A percentile compares a stretch with the other conserved stretches of the same genome.
Evolutionary conservation across 2,329 filamentous ascomycete genomes (phyloP).

Genomic region (Didymella pinodella): DNA sequence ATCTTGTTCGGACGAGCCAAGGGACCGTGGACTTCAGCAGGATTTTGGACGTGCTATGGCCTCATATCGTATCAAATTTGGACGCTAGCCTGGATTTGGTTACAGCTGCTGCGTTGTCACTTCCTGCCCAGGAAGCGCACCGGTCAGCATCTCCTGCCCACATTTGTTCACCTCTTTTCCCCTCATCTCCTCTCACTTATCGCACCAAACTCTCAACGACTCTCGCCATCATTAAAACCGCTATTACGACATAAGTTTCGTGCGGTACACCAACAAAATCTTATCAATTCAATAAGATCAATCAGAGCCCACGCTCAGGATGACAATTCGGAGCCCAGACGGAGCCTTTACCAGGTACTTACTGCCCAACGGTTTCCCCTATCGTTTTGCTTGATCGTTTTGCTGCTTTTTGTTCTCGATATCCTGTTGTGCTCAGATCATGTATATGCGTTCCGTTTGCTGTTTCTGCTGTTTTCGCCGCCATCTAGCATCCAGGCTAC

Average conservation of each 20-base stretch:
- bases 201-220: constrained; percentile 33
- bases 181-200: constrained; percentile 34
- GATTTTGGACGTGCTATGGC: constrained; percentile 33
- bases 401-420: constrained; percentile 27
- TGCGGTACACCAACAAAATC: constrained; percentile 9
- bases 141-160: constrained; percentile 43
- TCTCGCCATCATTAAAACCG: constrained; percentile 21
- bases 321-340: constrained; percentile 55
- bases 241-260: constrained; percentile 23
- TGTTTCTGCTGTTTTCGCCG: constrained; percentile 36
- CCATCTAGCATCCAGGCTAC: constrained; percentile 43
- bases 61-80: constrained; percentile 23
- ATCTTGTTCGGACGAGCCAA: constrained; percentile 44
- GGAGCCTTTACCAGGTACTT: constrained; percentile 54
- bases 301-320: constrained; percentile 53
- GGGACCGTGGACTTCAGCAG: constrained; percentile 32
- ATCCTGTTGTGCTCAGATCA: constrained; percentile 36
- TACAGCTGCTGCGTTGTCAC: constrained; percentile 51
- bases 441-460: constrained; percentile 38
- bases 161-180: constrained; percentile 41
- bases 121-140: constrained; percentile 38
- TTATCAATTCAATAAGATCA: constrained; percentile 22
- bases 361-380: constrained; percentile 51
- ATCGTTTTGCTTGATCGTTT: constrained; percentile 36
- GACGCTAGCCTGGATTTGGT: constrained; percentile 37